These are phyloP conservation scores for Sabuloglossum arenarium DNA, from an alignment of 495 filamentous ascomycete species.

Conservation along the genomic window DNA sequence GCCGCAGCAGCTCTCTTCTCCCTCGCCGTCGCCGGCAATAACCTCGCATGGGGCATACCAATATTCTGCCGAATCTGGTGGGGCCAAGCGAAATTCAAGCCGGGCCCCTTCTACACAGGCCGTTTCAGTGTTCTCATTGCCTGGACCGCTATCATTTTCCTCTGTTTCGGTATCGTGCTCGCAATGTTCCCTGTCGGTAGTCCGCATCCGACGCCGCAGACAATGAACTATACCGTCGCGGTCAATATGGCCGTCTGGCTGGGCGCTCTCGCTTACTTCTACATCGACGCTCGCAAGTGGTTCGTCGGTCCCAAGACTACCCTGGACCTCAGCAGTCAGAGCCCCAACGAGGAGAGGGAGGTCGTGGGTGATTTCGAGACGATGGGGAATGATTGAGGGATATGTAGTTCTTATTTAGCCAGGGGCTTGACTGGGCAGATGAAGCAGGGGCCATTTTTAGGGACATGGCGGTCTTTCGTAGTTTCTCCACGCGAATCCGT, in stretches of 20 bases:
- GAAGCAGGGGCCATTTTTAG: too few relatives aligned
- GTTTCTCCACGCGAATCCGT: too few relatives aligned
- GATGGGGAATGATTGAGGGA: too few relatives aligned
- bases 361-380: not conserved
- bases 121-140: conserved; percentile 30
- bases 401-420: too few relatives aligned
- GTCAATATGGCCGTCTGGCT: conserved; percentile 43
- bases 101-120: conserved; percentile 41
- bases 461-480: too few relatives aligned
- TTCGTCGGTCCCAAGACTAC: conserved; percentile 21
- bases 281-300: conserved; percentile 20
- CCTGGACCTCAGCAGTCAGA: conserved; percentile 12
- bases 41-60: conserved; percentile 40
- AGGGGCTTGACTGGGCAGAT: too few relatives aligned
- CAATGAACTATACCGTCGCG: conserved; percentile 48
- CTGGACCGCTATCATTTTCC: conserved; percentile 29
- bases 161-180: conserved; percentile 33
- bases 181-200: conserved; percentile 38
- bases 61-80: conserved; percentile 41
- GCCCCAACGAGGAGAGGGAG: not conserved
- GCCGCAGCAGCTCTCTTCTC: conserved; percentile 41
- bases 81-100: conserved; percentile 40
- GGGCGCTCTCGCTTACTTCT: conserved; percentile 37
- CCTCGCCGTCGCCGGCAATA: conserved; percentile 38
- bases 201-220: conserved; percentile 30